Base-by-base conservation (phyloP, 495 filamentous ascomycete genomes). In the Annulohypoxylon stygium region DNA sequence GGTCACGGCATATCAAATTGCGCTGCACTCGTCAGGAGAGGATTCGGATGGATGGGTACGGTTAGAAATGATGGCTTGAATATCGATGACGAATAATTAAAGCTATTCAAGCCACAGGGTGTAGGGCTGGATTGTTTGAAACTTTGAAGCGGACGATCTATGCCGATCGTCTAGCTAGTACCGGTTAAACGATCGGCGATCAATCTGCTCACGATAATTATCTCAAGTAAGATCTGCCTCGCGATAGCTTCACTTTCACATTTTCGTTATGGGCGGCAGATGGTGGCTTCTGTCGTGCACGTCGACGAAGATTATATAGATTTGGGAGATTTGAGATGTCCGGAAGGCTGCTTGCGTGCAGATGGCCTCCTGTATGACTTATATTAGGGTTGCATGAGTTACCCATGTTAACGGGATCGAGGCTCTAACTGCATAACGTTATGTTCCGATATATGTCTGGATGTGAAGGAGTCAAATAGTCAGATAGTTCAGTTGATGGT, bases 341-440 rank as follows among this genome's bases (percentile, higher is more conserved):
- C 47, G 37, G 30, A 45, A 63, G 8, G 39, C 39, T 47, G 58
- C 69, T 55, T 62, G 30, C 62, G 39, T 62, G 51, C 69, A 53
- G 39, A 20, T 20, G 30, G 30, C 30, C 30, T 30, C 30, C 30
- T 57, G 64, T 67, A 72, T 66, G 50, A 72, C 50, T 51, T 63
- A 72, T 63, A 72, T 72, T 72, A 67, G 57, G 39, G 62, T 62
- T 67, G 48, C 45, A 61, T 54, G 26, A 62, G 57, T 57, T 57
- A 18, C 9, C 30, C 45, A 53, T 18, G 30, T 16, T 12, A 62
- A 41, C 47, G 54, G n/a, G 9, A 20, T 58, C 34, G 54, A 39
- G 54, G 33, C 23, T 58, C 30, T 39, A 34, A 37, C 39, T 58
- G 54, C 54, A 58, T 16, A 37, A 23, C 18, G 6, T 58, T 58